Evolutionary conservation across 2,329 filamentous ascomycete genomes (phyloP), one percentile per base, ranked within the genome.

Genomic region (Aspergillus calidoustus): DNA sequence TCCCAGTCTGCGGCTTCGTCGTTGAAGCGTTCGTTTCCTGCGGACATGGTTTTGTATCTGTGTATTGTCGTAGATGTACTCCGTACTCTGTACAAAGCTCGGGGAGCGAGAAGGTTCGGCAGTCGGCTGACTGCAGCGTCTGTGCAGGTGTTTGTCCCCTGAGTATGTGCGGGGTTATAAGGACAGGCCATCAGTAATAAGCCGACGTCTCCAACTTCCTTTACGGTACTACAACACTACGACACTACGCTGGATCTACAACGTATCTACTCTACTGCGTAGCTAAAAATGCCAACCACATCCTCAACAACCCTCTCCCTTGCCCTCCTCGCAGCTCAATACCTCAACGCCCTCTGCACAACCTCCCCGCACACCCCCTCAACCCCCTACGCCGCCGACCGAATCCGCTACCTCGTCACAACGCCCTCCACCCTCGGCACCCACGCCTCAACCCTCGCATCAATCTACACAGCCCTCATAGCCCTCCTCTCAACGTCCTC

Each of bases 1-100:
- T 87, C 84, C 84, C 84, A 87, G 22, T 76, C 76, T 4, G 80
- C 78, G 1, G 85, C 84, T 70, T 86, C 83, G 46, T 77, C 73
- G 66, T 83, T 85, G 79, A 87, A 87, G 56, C 84, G 82, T 6
- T 77, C 72, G 62, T 81, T 68, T 11, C 60, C 49, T 11, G 57
- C 13, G 59, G 68, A 57, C 15, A 54, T 41, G 48, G 53, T 61
- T 7, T 11, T 15, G 34, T 41, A 41, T 41, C 15, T 41, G 15
- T 41, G 4, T 41, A 41, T 41, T 11, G 11, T 11, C 11, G 34
- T 41, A 41, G 34, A 41, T 41, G 8, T 13, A 41, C 19, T 19
- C 19, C 7, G 8, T 38, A 3, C 34, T 5, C 9, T 41, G 34
- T 13, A 41, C 11, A 15, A 41, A 41, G 17, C 34, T 13, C 9